A percentile compares a stretch with the other conserved stretches of the same genome.
phyloP scores from a whole-genome alignment of 2,329 filamentous ascomycete genomes.

The Pyricularia sp. region DNA sequence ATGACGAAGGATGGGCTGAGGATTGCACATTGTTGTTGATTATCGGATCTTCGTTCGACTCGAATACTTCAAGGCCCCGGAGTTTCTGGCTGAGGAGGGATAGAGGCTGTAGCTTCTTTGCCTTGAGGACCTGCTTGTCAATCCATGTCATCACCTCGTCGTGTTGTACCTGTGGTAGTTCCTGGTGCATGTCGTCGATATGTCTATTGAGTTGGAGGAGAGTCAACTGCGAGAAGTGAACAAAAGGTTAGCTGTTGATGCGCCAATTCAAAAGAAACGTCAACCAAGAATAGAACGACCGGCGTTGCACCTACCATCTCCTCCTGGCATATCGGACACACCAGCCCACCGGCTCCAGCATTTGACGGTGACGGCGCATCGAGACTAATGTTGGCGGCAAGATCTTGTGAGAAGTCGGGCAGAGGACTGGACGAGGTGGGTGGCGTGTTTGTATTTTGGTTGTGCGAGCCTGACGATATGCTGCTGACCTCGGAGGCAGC shows the following conservation, averaged over 20 bases:
- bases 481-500: slow-evolving; percentile 57
- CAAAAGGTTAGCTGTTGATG: background rate
- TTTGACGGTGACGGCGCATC: slow-evolving; percentile 42
- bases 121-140: slow-evolving; percentile 86
- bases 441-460: slow-evolving; percentile 41
- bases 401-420: slow-evolving; percentile 65
- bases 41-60: slow-evolving; percentile 60
- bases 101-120: slow-evolving; percentile 85
- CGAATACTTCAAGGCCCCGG: slow-evolving; percentile 85
- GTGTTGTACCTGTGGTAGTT: slow-evolving; percentile 78
- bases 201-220: slow-evolving; percentile 80
- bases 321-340: slow-evolving; percentile 96
- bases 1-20: background rate
- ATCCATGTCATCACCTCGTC: slow-evolving; percentile 97
- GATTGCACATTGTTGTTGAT: background rate
- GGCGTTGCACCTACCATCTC: slow-evolving; percentile 64
- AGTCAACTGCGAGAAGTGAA: slow-evolving; percentile 53
- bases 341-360: slow-evolving; percentile 53
- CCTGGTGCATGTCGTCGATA: slow-evolving; percentile 83
- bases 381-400: slow-evolving; percentile 72
- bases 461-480: slow-evolving; percentile 65
- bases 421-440: slow-evolving; percentile 50
- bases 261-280: background rate
- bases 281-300: background rate
- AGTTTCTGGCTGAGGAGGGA: slow-evolving; percentile 90